phyloP scores from a whole-genome alignment of 257 asterid genomes.

The Nicotiana attenuata region DNA sequence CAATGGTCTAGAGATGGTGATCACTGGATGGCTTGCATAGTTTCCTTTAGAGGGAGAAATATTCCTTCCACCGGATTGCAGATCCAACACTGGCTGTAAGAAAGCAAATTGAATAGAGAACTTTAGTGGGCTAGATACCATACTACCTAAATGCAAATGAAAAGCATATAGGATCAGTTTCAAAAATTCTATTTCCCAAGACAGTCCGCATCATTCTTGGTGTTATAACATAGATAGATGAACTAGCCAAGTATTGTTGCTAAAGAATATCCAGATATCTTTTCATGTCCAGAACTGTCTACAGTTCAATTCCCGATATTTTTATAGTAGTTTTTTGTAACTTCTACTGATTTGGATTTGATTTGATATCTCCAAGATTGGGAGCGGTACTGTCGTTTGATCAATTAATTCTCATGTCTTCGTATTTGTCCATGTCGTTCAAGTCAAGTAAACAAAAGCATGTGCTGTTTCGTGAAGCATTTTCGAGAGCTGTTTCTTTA shows the following conservation, averaged over 20 bases:
- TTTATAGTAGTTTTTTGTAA: not conserved
- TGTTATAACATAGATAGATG: not conserved
- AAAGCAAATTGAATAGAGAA: not conserved
- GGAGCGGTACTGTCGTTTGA: not conserved
- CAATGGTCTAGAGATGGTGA: constrained; percentile 23
- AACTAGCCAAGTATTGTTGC: not conserved
- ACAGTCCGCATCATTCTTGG: not conserved
- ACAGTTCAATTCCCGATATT: not conserved
- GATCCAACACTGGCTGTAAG: constrained; percentile 31
- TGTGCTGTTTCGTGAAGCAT: not conserved
- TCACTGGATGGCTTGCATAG: constrained; percentile 18
- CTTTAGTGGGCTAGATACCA: not conserved
- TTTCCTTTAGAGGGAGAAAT: constrained; percentile 26
- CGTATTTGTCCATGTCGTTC: not conserved
- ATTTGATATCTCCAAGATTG: not conserved
- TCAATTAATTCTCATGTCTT: not conserved
- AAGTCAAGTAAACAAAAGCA: not conserved
- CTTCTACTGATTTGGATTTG: not conserved
- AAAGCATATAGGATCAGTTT: not conserved
- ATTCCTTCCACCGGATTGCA: constrained; percentile 29
- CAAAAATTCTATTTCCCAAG: not conserved
- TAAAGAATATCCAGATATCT: not conserved
- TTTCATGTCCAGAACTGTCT: not conserved
- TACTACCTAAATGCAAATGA: not conserved
- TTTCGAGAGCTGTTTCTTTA: not conserved